Evolutionary conservation across 2,329 filamentous ascomycete genomes (phyloP), one percentile per base, ranked within the genome.

Genomic region (Botryotinia calthae): DNA sequence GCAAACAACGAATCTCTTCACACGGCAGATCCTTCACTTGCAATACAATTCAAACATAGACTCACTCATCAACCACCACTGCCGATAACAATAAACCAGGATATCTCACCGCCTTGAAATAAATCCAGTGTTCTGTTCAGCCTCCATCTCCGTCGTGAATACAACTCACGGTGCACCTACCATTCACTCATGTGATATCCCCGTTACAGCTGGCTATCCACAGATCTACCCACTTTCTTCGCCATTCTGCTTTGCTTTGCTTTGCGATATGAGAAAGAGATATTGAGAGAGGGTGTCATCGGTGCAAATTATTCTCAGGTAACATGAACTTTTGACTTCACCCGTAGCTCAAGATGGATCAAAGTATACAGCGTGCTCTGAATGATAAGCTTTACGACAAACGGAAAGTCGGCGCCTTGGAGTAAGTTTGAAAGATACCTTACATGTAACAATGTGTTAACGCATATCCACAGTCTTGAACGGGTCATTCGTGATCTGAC

Each of bases 331-430:
- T 56, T 72, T 69, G 22, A 22, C 61, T 8, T 44, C 9, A 68
- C 20, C 37, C 31, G 46, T 54, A 70, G 37, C 65, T 72, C 76
- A 78, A 75, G 79, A 98, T 98, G 95, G 95, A 98, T 85, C 86
- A 89, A 80, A 91, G 90, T 81, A 93, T 98, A 81, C 94, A 97
- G 83, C 93, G 95, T 79, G 88, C 95, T 77, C 87, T 99, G 81
- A 97, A 97, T 82, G 96, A 99, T 85, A 99, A 98, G 88, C 91
- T 98, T 81, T 99, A 99, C 83, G 96, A 99, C 82, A 97, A 97
- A 86, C 90, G 97, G 81, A 99, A 99, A 84, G 91, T 94, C 80
- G 96, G 96, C 76, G 96, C 97, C 79, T 89, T 99, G 73, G 96
- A 99, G 94, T 97, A 90, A 80, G 92, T 66, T 31, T 46, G 16